phyloP scores from a whole-genome alignment of 2,329 filamentous ascomycete genomes.

The Cercospora beticola region DNA sequence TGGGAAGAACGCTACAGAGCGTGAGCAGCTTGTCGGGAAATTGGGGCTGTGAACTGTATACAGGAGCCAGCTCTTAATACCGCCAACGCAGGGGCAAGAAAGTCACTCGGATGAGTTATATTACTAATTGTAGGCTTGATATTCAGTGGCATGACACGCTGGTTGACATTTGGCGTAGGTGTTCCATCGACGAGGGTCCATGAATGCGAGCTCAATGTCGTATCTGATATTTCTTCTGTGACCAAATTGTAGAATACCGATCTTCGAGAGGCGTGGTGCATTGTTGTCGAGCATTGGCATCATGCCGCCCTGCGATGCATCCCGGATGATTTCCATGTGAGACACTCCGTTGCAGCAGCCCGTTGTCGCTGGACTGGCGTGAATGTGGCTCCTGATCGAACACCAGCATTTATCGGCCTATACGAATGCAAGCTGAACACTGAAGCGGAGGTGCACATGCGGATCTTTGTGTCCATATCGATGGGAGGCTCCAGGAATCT shows the following conservation, averaged over 20 bases:
- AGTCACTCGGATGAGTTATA: not conserved
- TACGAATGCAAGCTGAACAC: not conserved
- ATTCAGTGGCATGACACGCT: not conserved
- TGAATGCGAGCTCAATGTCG: not conserved
- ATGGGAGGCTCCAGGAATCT: too few relatives aligned
- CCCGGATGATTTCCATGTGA: too few relatives aligned
- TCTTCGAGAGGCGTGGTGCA: not conserved
- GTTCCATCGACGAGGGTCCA: not conserved
- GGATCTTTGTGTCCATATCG: too few relatives aligned
- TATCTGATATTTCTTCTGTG: not conserved
- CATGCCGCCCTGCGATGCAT: not conserved
- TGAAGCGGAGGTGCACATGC: too few relatives aligned
- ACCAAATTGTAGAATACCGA: not conserved
- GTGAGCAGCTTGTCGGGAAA: not conserved
- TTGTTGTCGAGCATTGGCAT: not conserved
- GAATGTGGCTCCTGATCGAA: not conserved
- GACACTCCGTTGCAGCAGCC: not conserved
- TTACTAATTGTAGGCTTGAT: not conserved
- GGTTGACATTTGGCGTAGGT: not conserved
- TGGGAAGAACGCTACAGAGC: not conserved
- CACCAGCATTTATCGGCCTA: not conserved
- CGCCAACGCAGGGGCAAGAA: not conserved
- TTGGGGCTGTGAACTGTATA: not conserved
- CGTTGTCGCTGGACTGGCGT: not conserved
- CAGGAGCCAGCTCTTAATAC: not conserved